These are phyloP conservation scores for Rhizopogon roseolus DNA, from an alignment of 768 basidiomycete genomes.

Conservation along the genomic window DNA sequence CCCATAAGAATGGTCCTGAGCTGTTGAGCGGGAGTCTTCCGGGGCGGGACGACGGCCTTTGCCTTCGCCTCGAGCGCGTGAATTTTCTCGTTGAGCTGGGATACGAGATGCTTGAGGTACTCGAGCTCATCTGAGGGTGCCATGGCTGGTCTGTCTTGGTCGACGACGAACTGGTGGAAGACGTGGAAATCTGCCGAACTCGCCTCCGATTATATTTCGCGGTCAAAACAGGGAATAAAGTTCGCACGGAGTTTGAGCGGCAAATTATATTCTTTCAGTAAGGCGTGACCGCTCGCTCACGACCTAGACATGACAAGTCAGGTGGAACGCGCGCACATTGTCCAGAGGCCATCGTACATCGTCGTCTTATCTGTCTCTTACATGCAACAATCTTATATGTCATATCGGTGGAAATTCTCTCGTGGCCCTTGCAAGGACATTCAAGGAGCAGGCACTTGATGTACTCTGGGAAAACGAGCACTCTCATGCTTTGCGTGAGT, in stretches of 20 bases:
- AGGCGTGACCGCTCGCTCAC: too few species aligned
- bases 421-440: too few species aligned
- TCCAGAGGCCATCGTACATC: too few species aligned
- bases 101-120: slow-evolving; percentile 90
- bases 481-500: too few species aligned
- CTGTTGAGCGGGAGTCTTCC: slow-evolving; percentile 69
- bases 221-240: slow-evolving; percentile 1
- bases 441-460: too few species aligned
- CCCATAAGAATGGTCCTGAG: slow-evolving; percentile 91
- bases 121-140: slow-evolving; percentile 76
- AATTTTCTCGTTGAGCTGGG: slow-evolving; percentile 91
- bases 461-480: too few species aligned
- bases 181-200: slow-evolving; percentile 3
- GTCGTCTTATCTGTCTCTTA: too few species aligned
- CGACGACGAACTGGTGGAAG: background rate
- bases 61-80: slow-evolving; percentile 65
- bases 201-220: slow-evolving; percentile 4
- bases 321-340: too few species aligned
- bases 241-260: slow-evolving; percentile 18
- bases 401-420: too few species aligned
- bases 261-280: background rate
- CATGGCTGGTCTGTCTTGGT: slow-evolving; percentile 35
- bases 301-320: too few species aligned
- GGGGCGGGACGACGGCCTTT: slow-evolving; percentile 37
- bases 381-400: too few species aligned